phyloP scores from a whole-genome alignment of 768 basidiomycete species.

The Lactarius akahatsu region DNA sequence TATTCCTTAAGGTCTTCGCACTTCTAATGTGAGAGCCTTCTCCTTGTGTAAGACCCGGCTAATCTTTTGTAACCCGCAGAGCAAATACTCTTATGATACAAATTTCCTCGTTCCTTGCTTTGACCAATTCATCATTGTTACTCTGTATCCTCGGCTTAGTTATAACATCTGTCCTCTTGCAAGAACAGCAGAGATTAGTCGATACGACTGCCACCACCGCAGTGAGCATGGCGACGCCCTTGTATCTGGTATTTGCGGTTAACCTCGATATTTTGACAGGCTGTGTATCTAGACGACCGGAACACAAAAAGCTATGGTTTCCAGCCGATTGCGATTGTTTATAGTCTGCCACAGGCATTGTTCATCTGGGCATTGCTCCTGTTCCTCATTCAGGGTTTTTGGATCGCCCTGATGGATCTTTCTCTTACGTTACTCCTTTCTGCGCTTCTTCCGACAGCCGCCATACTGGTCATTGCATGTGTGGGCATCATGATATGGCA shows the following conservation, averaged over 20 bases:
- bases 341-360: constrained; percentile 1
- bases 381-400: neutral
- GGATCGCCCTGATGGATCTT: neutral
- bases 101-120: neutral
- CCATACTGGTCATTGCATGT: neutral
- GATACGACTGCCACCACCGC: neutral
- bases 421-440: neutral
- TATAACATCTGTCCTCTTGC: neutral
- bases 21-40: constrained; percentile 1
- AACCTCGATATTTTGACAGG: neutral
- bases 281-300: neutral
- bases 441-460: neutral
- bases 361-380: neutral
- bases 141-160: constrained; percentile 6
- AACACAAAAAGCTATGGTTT: neutral
- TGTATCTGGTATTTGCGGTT: neutral
- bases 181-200: constrained; percentile 11
- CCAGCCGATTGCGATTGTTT: neutral
- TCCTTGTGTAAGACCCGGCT: neutral
- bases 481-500: neutral
- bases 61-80: neutral
- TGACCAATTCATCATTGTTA: constrained; percentile 14
- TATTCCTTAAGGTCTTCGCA: neutral
- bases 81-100: constrained; percentile 13
- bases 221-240: neutral